These are phyloP conservation scores for Candida nitratophila DNA, from an alignment of 805 yeast species.

Conservation along the genomic window DNA sequence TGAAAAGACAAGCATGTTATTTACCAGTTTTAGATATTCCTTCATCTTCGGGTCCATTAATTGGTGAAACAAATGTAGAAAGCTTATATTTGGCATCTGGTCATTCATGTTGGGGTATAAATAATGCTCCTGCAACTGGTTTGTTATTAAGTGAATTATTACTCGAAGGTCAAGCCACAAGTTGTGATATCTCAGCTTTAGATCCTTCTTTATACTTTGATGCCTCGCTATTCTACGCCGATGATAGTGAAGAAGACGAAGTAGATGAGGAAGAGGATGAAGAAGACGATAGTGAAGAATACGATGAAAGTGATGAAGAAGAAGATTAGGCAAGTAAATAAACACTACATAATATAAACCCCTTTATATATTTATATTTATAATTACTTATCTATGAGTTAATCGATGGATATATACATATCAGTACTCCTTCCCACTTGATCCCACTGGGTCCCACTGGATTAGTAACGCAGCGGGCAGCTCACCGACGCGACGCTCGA, in stretches of 20 bases:
- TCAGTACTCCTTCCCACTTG: no score
- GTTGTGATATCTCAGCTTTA: slow-evolving; percentile 74
- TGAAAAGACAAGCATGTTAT: slow-evolving; percentile 89
- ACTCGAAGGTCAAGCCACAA: slow-evolving; percentile 70
- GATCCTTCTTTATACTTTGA: slow-evolving; percentile 87
- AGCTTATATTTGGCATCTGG: slow-evolving; percentile 81
- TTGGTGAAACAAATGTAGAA: slow-evolving; percentile 87
- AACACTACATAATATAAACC: slow-evolving; percentile 11
- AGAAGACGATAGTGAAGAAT: slow-evolving; percentile 12
- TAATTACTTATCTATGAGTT: no score
- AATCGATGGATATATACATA: no score
- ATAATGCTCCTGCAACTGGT: slow-evolving; percentile 98
- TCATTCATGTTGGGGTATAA: slow-evolving; percentile 98
- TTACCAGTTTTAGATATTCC: slow-evolving; percentile 93
- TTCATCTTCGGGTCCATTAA: slow-evolving; percentile 84
- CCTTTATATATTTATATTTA: no score
- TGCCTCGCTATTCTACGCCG: slow-evolving; percentile 39
- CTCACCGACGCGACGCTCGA: no score
- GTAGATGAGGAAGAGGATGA: slow-evolving; percentile 20
- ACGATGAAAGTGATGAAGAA: slow-evolving; percentile 10
- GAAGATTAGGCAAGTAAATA: slow-evolving; percentile 1
- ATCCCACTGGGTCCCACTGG: no score
- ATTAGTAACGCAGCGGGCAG: no score
- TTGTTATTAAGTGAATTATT: slow-evolving; percentile 81
- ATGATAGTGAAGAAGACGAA: slow-evolving; percentile 21